Evolutionary conservation across 2,329 filamentous ascomycete species (phyloP), one percentile per base, ranked within the genome.

Genomic region (Phaeomoniella chlamydospora): DNA sequence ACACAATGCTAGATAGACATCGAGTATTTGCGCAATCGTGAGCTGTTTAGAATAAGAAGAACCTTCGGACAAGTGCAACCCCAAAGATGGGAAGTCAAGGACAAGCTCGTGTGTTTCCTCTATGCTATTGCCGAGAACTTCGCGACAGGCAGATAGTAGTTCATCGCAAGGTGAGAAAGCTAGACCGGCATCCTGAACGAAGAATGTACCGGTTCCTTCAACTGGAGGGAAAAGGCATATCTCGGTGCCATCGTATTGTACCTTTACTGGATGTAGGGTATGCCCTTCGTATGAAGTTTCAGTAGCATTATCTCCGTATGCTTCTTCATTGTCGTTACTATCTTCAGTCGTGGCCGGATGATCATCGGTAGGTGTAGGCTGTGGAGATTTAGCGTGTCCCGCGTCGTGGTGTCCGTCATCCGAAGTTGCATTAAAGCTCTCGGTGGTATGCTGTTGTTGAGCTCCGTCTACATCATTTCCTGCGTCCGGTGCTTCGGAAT

Each of bases 221-320:
- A 58, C 57, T 3, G 68, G 70, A 22, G 71, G 70, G 45, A 78
- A 77, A 5, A 78, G 52, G 11, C 65, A 69, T 41, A 75, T 72
- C 37, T 72, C 65, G 34, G 58, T 59, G 11, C 64, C 65, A 40
- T 67, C 61, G 46, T 74, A 77, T n/a, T 64, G 48, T 13, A 77
- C 61, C 29, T 63, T 62, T 13, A 74, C 61, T 33, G 66, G 61
- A 50, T 70, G 54, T 11, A 62, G 35, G 10, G n/a, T n/a, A 10
- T 9, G 9, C 9, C 22, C 22, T n/a, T n/a, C n/a, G n/a, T n/a
- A n/a, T n/a, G n/a, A n/a, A n/a, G n/a, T n/a, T n/a, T 29, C 18
- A 19, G 3, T 19, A 15, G 31, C 16, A 4, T 22, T 5, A 14
- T 15, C 15, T 17, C 16, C 29, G 18, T 12, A n/a, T 9, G 19